phyloP scores from a whole-genome alignment of 345 rosid species.

The Rhodamnia argentea region DNA sequence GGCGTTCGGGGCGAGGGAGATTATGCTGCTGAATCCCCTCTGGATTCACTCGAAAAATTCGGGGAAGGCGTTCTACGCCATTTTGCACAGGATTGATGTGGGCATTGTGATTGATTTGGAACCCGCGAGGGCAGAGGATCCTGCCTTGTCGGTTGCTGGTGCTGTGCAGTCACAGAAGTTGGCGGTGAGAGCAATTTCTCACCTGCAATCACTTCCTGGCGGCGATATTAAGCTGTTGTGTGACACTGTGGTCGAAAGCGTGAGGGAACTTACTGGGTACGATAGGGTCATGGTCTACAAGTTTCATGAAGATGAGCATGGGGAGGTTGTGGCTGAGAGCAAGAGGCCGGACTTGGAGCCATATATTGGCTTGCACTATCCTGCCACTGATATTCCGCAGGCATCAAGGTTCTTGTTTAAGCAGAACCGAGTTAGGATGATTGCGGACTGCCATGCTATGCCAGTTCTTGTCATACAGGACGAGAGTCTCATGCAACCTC shows the following conservation, averaged over 20 bases:
- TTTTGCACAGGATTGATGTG: conserved; percentile 87
- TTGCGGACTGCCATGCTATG: conserved; percentile 73
- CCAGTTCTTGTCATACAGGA: conserved; percentile 63
- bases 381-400: conserved; percentile 96
- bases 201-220: conserved; percentile 83
- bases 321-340: conserved; percentile 96
- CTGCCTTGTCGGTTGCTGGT: conserved; percentile 92
- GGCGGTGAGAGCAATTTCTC: conserved; percentile 87
- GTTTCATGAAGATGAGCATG: conserved; percentile 98
- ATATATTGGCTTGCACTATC: conserved; percentile 89
- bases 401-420: conserved; percentile 91
- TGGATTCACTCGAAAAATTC: conserved; percentile 86
- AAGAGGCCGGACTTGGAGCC: conserved; percentile 78
- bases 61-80: conserved; percentile 82
- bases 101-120: conserved; percentile 96
- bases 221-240: conserved; percentile 85
- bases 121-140: conserved; percentile 91
- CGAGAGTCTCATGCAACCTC: conserved; percentile 67
- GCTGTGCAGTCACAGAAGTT: conserved; percentile 97
- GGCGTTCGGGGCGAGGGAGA: conserved; percentile 83
- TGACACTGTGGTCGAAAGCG: conserved; percentile 83
- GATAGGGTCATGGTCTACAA: conserved; percentile 97
- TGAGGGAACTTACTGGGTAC: conserved; percentile 84
- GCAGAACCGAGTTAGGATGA: conserved; percentile 96
- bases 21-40: conserved; percentile 76